A percentile compares a stretch with the other conserved stretches of the same genome.
Evolutionary conservation across 2,329 filamentous ascomycete genomes (phyloP).

Genomic region (Diplodia intermedia): DNA sequence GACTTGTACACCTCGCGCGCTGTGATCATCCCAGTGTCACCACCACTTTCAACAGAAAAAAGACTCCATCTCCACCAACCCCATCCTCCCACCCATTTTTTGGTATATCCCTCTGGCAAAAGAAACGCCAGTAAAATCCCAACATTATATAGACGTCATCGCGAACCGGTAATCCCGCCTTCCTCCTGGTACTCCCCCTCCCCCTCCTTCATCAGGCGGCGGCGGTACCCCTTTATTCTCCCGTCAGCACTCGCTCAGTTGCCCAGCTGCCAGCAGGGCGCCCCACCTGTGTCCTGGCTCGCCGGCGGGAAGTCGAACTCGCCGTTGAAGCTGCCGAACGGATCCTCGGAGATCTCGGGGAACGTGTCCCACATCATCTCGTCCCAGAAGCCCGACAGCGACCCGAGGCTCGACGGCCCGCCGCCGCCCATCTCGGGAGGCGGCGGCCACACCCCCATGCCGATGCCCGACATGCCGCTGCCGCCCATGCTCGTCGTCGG

Average conservation of each 20-base stretch:
- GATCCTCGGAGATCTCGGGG: slow-evolving; percentile 47
- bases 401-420: slow-evolving; percentile 39
- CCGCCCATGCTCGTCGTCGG: slow-evolving; percentile 4
- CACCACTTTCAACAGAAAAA: background rate
- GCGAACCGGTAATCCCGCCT: background rate
- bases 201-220: background rate
- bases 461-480: slow-evolving; percentile 34
- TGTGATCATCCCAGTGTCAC: background rate
- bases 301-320: slow-evolving; percentile 40
- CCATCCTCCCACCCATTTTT: slow-evolving; percentile 5
- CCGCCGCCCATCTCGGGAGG: slow-evolving; percentile 18
- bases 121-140: slow-evolving; percentile 11
- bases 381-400: slow-evolving; percentile 47
- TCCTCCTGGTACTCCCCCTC: background rate
- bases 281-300: slow-evolving; percentile 35
- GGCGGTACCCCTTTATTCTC: background rate
- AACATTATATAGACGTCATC: slow-evolving; percentile 21
- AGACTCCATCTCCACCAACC: slow-evolving; percentile 6
- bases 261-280: slow-evolving; percentile 37
- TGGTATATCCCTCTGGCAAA: background rate
- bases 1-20: background rate
- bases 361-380: slow-evolving; percentile 53
- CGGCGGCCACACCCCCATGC: slow-evolving; percentile 36
- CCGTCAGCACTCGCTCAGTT: slow-evolving; percentile 3
- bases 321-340: slow-evolving; percentile 45